These are phyloP conservation scores for Penicillium riverlandense DNA, from an alignment of 495 filamentous ascomycete species.

Conservation along the genomic window DNA sequence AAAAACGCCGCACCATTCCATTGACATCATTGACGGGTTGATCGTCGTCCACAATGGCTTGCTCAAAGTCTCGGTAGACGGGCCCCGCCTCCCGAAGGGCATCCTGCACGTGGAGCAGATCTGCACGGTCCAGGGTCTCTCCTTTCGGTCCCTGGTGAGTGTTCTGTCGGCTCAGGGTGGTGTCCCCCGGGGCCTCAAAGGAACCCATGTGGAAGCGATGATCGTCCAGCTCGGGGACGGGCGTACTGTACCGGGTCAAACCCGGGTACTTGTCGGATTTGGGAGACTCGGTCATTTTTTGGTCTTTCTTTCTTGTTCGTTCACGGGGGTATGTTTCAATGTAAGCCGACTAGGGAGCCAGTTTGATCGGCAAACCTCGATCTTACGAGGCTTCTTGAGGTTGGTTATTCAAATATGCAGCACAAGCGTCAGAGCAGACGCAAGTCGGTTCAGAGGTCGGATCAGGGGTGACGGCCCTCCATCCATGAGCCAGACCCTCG, in stretches of 20 bases:
- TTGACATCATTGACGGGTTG: slow-evolving; percentile 36
- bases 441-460: slow-evolving; percentile 26
- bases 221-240: slow-evolving; percentile 86
- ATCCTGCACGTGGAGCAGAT: slow-evolving; percentile 45
- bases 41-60: slow-evolving; percentile 80
- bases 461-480: slow-evolving; percentile 29
- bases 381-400: background rate
- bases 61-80: slow-evolving; percentile 64
- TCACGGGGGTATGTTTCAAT: background rate
- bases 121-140: slow-evolving; percentile 31
- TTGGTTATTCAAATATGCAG: slow-evolving; percentile 5
- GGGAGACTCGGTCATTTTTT: slow-evolving; percentile 52
- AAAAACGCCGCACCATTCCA: slow-evolving; percentile 30
- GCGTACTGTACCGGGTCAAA: slow-evolving; percentile 61
- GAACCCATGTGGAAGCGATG: slow-evolving; percentile 75
- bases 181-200: slow-evolving; percentile 42
- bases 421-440: slow-evolving; percentile 21
- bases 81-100: slow-evolving; percentile 40
- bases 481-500: slow-evolving; percentile 43
- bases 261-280: slow-evolving; percentile 50
- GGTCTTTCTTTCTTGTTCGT: background rate
- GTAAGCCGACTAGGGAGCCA: slow-evolving; percentile 10
- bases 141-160: slow-evolving; percentile 21
- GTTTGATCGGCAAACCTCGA: slow-evolving; percentile 6
- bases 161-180: slow-evolving; percentile 29